These are phyloP conservation scores for Blastomyces parvus DNA, from an alignment of 2,329 filamentous ascomycete species.

Conservation along the genomic window DNA sequence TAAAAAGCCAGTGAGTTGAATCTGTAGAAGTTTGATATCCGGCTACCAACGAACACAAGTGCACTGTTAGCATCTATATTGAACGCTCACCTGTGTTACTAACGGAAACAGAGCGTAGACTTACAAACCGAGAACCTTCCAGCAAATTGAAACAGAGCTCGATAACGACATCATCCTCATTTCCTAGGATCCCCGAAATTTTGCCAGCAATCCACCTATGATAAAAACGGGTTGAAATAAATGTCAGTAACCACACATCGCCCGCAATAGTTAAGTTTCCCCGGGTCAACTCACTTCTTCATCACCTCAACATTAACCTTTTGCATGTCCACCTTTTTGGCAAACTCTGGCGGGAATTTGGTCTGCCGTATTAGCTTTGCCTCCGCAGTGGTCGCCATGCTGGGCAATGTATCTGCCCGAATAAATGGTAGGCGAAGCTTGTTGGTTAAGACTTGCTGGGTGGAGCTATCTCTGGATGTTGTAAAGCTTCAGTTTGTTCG, in stretches of 20 bases:
- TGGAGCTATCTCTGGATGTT: not conserved
- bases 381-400: conserved; percentile 76
- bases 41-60: conserved; percentile 49
- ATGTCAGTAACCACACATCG: conserved; percentile 2
- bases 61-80: conserved; percentile 18
- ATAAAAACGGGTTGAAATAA: not conserved
- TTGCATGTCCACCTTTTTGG: conserved; percentile 88
- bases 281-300: conserved; percentile 63
- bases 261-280: not conserved
- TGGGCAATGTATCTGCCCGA: conserved; percentile 15
- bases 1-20: conserved; percentile 87
- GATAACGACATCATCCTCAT: conserved; percentile 90
- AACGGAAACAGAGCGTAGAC: conserved; percentile 27
- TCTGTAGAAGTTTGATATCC: conserved; percentile 90
- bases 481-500: not conserved
- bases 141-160: conserved; percentile 64
- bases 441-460: not conserved
- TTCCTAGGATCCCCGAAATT: conserved; percentile 79
- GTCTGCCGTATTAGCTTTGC: conserved; percentile 82
- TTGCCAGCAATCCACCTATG: conserved; percentile 83
- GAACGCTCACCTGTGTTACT: conserved; percentile 7
- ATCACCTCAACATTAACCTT: conserved; percentile 97
- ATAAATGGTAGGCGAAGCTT: not conserved
- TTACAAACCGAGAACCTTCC: conserved; percentile 66
- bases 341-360: conserved; percentile 90